A percentile compares a stretch with the other conserved stretches of the same genome.
These are phyloP conservation scores for Cercospora janseana DNA, from an alignment of 2,329 filamentous ascomycete species.

Conservation along the genomic window DNA sequence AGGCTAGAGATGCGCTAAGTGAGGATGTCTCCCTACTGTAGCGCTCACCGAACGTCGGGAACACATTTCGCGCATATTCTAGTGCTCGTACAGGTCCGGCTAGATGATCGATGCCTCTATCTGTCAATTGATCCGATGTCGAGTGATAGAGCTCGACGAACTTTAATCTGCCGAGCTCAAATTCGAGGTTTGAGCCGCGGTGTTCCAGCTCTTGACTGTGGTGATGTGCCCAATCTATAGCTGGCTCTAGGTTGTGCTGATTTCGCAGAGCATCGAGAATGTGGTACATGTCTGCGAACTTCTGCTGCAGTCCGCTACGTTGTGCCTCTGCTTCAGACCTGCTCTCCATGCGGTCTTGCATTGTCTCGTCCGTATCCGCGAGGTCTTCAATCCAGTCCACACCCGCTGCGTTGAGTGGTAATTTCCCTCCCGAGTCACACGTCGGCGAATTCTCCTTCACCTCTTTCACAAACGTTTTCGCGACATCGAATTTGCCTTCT, in stretches of 20 bases:
- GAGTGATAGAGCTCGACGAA: constrained; percentile 80
- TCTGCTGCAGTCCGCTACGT: constrained; percentile 61
- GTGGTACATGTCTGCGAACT: constrained; percentile 86
- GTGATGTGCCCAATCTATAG: constrained; percentile 79
- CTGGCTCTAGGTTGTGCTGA: constrained; percentile 70
- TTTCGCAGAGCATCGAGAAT: constrained; percentile 77
- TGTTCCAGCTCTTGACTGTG: constrained; percentile 71
- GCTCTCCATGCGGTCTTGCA: constrained; percentile 22
- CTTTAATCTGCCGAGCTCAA: constrained; percentile 85
- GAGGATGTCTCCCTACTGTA: constrained; percentile 78
- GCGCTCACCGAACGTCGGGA: constrained; percentile 69
- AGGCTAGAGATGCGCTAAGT: constrained; percentile 78
- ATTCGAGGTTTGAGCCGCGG: constrained; percentile 88
- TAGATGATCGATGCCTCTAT: constrained; percentile 45
- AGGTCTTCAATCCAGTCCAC: constrained; percentile 28
- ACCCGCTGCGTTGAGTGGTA: constrained; percentile 16
- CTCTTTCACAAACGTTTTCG: constrained; percentile 79
- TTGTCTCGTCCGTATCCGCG: constrained; percentile 24
- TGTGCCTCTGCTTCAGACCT: constrained; percentile 19
- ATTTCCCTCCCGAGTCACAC: constrained; percentile 10
- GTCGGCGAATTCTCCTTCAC: constrained; percentile 5
- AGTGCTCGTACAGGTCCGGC: constrained; percentile 66
- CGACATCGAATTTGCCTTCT: constrained; percentile 88
- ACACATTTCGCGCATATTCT: constrained; percentile 71
- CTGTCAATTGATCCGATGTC: constrained; percentile 37